A percentile compares a stretch with the other conserved stretches of the same genome.
These are phyloP conservation scores for Apiospora rasikravindrae DNA, from an alignment of 2,329 filamentous ascomycete species.

Conservation along the genomic window DNA sequence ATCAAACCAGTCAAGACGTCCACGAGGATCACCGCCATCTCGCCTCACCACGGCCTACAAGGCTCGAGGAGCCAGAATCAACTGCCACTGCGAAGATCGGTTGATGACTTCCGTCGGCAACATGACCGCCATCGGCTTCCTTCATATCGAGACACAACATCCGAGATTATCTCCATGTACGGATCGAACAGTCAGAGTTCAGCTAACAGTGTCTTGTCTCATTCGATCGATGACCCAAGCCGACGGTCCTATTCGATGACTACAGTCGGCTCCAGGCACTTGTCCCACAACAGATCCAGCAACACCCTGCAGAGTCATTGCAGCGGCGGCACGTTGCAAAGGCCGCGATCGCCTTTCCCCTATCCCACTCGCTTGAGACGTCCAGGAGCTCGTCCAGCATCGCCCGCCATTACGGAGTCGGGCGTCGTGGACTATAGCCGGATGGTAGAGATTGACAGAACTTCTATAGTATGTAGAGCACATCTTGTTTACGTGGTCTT, in stretches of 20 bases:
- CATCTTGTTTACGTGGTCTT: not conserved
- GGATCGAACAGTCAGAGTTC: slow-evolving; percentile 56
- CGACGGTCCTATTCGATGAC: slow-evolving; percentile 62
- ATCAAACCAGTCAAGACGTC: slow-evolving; percentile 48
- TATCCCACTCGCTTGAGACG: slow-evolving; percentile 63
- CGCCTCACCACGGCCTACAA: slow-evolving; percentile 37
- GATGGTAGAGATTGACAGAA: slow-evolving; percentile 56
- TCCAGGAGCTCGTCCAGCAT: slow-evolving; percentile 55
- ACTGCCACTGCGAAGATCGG: slow-evolving; percentile 34
- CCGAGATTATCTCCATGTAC: slow-evolving; percentile 63
- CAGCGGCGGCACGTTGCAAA: slow-evolving; percentile 49
- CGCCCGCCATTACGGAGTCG: slow-evolving; percentile 54
- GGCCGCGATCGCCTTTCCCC: slow-evolving; percentile 63
- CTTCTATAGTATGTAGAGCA: slow-evolving; percentile 47
- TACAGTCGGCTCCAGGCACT: slow-evolving; percentile 51
- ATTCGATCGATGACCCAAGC: slow-evolving; percentile 47
- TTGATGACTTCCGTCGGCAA: slow-evolving; percentile 39
- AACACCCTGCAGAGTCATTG: slow-evolving; percentile 54
- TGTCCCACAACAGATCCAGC: slow-evolving; percentile 55
- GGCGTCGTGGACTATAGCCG: slow-evolving; percentile 55
- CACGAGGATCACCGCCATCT: slow-evolving; percentile 22
- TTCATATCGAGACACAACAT: slow-evolving; percentile 57
- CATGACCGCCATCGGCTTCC: slow-evolving; percentile 53
- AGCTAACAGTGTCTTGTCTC: slow-evolving; percentile 47
- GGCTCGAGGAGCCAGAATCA: slow-evolving; percentile 36